Evolutionary conservation across 495 filamentous ascomycete species (phyloP).

Genomic region (Talaromyces liani): DNA sequence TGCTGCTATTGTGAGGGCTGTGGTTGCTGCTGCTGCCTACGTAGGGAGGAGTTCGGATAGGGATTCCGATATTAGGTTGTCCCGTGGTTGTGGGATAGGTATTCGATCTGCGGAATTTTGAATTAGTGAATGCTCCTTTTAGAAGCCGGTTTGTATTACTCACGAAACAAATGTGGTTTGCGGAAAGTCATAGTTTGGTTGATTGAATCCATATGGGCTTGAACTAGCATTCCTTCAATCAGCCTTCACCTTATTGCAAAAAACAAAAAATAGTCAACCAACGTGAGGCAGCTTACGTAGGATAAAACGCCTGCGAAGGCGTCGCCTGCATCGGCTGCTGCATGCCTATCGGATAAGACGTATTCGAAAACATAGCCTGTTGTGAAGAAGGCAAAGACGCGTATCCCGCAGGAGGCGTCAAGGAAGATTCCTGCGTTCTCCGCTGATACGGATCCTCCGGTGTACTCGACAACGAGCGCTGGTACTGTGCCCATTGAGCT

Average conservation of each 20-base stretch:
- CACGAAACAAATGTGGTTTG: conserved; percentile 21
- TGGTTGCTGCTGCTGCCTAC: conserved; percentile 12
- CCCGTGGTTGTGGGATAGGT: conserved; percentile 18
- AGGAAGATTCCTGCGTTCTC: conserved; percentile 5
- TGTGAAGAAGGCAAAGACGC: conserved; percentile 6
- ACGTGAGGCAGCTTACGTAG: not conserved
- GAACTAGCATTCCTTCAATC: not conserved
- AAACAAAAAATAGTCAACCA: not conserved
- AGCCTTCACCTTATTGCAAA: not conserved
- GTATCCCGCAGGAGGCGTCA: not conserved
- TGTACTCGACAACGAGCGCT: conserved; percentile 5
- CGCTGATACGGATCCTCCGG: conserved; percentile 7
- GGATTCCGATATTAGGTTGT: conserved; percentile 20
- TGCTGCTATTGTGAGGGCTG: conserved; percentile 12
- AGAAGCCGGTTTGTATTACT: not conserved
- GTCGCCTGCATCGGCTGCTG: conserved; percentile 1
- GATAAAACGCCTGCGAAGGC: conserved; percentile 6
- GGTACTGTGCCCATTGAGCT: conserved; percentile 8
- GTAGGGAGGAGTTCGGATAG: conserved; percentile 21
- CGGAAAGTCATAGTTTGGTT: conserved; percentile 22
- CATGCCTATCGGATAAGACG: conserved; percentile 3
- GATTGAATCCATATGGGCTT: conserved; percentile 14
- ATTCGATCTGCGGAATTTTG: conserved; percentile 13
- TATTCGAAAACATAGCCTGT: conserved; percentile 5
- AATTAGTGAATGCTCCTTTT: not conserved